These are phyloP conservation scores for Brassica nigra DNA, from an alignment of 345 rosid species.

Conservation along the genomic window DNA sequence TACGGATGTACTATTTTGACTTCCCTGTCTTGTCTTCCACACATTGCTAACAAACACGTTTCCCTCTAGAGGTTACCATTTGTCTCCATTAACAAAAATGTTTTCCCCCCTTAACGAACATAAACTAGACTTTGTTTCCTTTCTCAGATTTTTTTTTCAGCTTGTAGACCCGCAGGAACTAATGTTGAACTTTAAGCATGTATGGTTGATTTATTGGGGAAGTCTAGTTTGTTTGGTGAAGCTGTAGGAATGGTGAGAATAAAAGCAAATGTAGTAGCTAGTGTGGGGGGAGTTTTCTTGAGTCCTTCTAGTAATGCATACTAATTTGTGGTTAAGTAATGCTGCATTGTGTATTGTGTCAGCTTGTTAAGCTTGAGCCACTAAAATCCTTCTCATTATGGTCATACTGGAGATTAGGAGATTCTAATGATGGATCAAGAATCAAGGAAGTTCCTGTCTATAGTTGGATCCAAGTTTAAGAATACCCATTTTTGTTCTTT, in stretches of 20 bases:
- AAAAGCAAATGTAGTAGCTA: conserved; percentile 51
- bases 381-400: conserved; percentile 50
- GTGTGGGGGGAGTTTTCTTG: conserved; percentile 66
- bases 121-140: conserved; percentile 47
- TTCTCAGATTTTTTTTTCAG: conserved; percentile 53
- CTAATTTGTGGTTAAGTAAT: conserved; percentile 53
- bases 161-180: conserved; percentile 60
- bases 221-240: conserved; percentile 58
- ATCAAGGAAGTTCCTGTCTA: conserved; percentile 48
- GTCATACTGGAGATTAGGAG: conserved; percentile 48
- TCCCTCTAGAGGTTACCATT: conserved; percentile 8
- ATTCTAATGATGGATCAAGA: conserved; percentile 43
- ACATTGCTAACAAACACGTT: background rate
- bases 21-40: conserved; percentile 9
- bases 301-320: conserved; percentile 55
- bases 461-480: conserved; percentile 53
- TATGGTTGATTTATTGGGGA: conserved; percentile 63
- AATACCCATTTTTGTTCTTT: background rate
- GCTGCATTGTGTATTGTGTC: conserved; percentile 46
- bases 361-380: conserved; percentile 58
- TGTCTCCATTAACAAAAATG: background rate
- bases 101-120: conserved; percentile 15
- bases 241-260: conserved; percentile 43
- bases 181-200: conserved; percentile 62
- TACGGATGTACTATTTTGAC: conserved; percentile 9